Evolutionary conservation across 2,329 filamentous ascomycete genomes (phyloP), one percentile per base, ranked within the genome.

Genomic region (Apiospora saccharicola): DNA sequence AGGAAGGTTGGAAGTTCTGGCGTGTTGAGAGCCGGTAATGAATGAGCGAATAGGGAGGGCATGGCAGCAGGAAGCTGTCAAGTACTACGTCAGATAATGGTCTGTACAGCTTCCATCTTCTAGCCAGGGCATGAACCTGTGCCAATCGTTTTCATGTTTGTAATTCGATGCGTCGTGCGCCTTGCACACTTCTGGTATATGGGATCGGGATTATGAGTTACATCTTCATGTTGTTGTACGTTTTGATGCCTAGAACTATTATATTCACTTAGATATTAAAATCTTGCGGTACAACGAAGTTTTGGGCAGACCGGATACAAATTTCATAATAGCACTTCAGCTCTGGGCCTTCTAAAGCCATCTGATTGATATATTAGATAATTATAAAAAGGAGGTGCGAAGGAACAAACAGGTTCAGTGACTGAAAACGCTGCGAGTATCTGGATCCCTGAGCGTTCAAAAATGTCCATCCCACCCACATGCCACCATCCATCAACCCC

Each of bases 1-100:
- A 92, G 74, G 92, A 94, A 77, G 93, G 93, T 3, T 96, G 94
- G 94, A 95, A 95, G 80, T 96, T 96, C 81, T 96, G 94, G 94
- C 90, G 89, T 75, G 88, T 91, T 44, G 89, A 91, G 78, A 86
- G 82, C 75, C 80, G 79, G 71, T 81, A 77, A 76, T 67, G 61
- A 70, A 43, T 61, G 14, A 22, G 12, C 19, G 57, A 70, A 53
- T 5, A 30, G 14, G 12, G 26, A 7, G 22, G 14, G 53, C 7
- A 41, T 41, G 37, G 10, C 37, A 41, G 19, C 16, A 37, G 16
- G 53, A 37, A 26, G 41, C n/a, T 53, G 14, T 53, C 30, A 19
- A 14, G 12, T 22, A 22, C 26, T 61, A n/a, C 16, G 3, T 37
- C 30, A 44, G 6, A n/a, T 30, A 53, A 26, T 61, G 30, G 30